These are phyloP conservation scores for Coemansia pectinata DNA, from an alignment of 192 early-diverging fungal genomes.

Conservation along the genomic window DNA sequence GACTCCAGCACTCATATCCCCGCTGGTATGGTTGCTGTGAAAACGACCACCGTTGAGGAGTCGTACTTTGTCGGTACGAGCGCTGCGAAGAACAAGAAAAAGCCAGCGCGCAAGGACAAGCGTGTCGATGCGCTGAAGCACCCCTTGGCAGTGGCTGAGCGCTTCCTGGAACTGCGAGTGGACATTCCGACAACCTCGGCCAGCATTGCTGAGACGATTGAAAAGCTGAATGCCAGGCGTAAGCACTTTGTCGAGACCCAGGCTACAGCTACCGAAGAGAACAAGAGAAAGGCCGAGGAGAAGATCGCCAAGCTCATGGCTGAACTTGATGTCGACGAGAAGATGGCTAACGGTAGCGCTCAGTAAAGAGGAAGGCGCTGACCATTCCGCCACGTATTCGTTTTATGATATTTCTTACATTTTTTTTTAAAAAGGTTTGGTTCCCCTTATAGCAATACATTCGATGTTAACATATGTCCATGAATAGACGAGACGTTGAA, in stretches of 20 bases:
- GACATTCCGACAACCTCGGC: conserved; percentile 71
- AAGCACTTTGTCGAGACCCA: conserved; percentile 76
- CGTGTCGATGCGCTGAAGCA: conserved; percentile 64
- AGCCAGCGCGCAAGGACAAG: conserved; percentile 64
- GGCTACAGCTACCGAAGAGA: conserved; percentile 74
- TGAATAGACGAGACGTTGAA: neutral
- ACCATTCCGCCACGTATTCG: neutral
- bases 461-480: neutral
- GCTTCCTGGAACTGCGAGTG: conserved; percentile 78
- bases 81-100: conserved; percentile 59
- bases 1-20: conserved; percentile 65
- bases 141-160: conserved; percentile 75
- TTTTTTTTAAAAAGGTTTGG: neutral
- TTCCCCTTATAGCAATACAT: neutral
- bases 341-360: conserved; percentile 24
- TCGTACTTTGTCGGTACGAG: conserved; percentile 69
- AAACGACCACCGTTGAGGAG: conserved; percentile 76
- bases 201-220: conserved; percentile 70
- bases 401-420: neutral
- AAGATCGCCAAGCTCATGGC: conserved; percentile 73
- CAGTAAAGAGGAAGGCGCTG: neutral
- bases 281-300: conserved; percentile 86
- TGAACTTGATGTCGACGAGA: conserved; percentile 58
- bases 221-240: conserved; percentile 69
- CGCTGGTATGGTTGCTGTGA: conserved; percentile 73